These are phyloP conservation scores for Neurospora intermedia DNA, from an alignment of 495 filamentous ascomycete genomes.

Conservation along the genomic window DNA sequence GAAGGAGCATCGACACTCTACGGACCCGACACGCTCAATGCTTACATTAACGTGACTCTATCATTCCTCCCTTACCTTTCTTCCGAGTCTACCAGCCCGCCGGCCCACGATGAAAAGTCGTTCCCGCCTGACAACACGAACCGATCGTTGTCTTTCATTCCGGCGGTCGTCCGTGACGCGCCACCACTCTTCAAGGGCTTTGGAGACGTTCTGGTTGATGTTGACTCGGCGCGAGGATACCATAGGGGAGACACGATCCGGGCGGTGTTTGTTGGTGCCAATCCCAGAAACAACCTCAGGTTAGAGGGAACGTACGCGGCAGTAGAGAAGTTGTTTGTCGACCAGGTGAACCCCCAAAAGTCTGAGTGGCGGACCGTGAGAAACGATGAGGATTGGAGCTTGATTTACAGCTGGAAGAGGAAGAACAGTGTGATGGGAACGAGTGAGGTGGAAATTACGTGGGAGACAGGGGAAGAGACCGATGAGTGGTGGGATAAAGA, in stretches of 20 bases:
- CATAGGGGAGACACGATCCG: conserved; percentile 52
- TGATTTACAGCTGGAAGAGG: conserved; percentile 73
- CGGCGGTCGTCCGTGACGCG: conserved; percentile 66
- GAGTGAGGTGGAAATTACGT: conserved; percentile 69
- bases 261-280: conserved; percentile 74
- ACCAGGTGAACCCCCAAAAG: conserved; percentile 13
- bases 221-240: conserved; percentile 38
- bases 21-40: conserved; percentile 82
- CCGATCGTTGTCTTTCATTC: conserved; percentile 68
- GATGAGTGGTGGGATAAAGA: conserved; percentile 34
- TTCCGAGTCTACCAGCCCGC: conserved; percentile 23
- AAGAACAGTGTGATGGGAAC: conserved; percentile 59
- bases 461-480: conserved; percentile 59
- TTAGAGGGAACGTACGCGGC: conserved; percentile 70
- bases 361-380: conserved; percentile 53
- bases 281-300: conserved; percentile 78
- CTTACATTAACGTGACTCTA: conserved; percentile 78
- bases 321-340: conserved; percentile 48
- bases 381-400: conserved; percentile 67
- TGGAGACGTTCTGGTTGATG: conserved; percentile 60
- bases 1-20: conserved; percentile 94
- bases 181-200: conserved; percentile 60
- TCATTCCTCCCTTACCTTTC: conserved; percentile 59
- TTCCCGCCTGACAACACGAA: conserved; percentile 78
- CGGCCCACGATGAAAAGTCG: conserved; percentile 40